Evolutionary conservation across 2,329 filamentous ascomycete species (phyloP).

Genomic region (Thelonectria rubi): DNA sequence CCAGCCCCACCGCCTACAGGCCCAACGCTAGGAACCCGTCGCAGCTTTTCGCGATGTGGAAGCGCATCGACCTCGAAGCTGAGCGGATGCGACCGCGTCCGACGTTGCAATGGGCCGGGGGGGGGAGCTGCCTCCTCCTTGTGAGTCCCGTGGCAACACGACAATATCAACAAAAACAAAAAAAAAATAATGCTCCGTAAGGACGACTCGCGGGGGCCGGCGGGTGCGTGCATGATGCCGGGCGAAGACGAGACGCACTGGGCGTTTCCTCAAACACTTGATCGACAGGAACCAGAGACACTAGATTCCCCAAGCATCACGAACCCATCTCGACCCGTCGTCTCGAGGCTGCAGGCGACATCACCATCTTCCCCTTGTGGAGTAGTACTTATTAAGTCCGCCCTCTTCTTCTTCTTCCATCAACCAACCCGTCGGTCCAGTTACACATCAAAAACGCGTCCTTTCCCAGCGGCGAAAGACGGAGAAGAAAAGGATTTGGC

Average conservation of each 20-base stretch:
- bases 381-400: no score
- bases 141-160: neutral
- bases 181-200: no score
- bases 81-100: constrained; percentile 15
- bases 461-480: constrained; percentile 10
- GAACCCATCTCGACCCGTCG: neutral
- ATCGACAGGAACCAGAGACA: constrained; percentile 23
- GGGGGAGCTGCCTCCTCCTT: neutral
- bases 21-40: constrained; percentile 17
- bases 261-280: constrained; percentile 16
- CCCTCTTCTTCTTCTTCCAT: no score
- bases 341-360: constrained; percentile 1
- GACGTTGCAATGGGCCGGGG: constrained; percentile 8
- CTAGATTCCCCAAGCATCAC: neutral
- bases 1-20: constrained; percentile 1
- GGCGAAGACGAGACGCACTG: constrained; percentile 12
- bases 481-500: neutral
- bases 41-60: neutral
- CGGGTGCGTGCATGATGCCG: neutral
- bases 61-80: constrained; percentile 11
- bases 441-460: constrained; percentile 11
- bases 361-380: no score
- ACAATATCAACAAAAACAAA: neutral
- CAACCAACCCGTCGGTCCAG: no score
- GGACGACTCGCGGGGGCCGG: no score